Evolutionary conservation across 129 eudicot genomes (phyloP).

Genomic region (Silybum marianum): DNA sequence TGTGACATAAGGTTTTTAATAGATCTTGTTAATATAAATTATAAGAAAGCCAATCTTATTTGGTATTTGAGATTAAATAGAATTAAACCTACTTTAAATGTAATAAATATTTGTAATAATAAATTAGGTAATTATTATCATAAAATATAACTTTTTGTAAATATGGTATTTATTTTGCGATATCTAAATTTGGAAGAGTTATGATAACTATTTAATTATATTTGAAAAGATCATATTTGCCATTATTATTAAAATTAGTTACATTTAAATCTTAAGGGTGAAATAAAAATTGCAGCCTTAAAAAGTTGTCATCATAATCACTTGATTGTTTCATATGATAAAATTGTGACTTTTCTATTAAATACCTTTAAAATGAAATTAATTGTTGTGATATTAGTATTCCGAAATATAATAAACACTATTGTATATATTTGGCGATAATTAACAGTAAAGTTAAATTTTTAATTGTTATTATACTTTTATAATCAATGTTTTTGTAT

Average conservation of each 20-base stretch:
- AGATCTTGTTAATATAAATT: no score
- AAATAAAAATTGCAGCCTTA: no score
- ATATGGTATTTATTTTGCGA: not conserved
- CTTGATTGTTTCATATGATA: not conserved
- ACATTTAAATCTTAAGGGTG: not conserved
- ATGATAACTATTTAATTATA: no score
- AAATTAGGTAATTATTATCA: no score
- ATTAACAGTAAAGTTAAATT: not conserved
- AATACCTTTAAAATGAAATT: not conserved
- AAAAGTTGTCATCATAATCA: not conserved
- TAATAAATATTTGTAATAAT: no score
- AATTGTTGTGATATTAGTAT: not conserved
- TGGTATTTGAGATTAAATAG: no score
- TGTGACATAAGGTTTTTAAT: no score
- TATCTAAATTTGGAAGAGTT: not conserved
- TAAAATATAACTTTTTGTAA: no score
- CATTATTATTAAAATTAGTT: no score
- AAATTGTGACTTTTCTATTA: not conserved
- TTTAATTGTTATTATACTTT: not conserved
- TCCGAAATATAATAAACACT: not conserved
- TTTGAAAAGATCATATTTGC: no score
- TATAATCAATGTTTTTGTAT: not conserved
- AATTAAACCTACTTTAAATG: no score
- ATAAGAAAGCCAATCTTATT: no score
- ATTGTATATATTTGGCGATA: not conserved